phyloP scores from a whole-genome alignment of 2,329 filamentous ascomycete species.

The Aulographum hederae region DNA sequence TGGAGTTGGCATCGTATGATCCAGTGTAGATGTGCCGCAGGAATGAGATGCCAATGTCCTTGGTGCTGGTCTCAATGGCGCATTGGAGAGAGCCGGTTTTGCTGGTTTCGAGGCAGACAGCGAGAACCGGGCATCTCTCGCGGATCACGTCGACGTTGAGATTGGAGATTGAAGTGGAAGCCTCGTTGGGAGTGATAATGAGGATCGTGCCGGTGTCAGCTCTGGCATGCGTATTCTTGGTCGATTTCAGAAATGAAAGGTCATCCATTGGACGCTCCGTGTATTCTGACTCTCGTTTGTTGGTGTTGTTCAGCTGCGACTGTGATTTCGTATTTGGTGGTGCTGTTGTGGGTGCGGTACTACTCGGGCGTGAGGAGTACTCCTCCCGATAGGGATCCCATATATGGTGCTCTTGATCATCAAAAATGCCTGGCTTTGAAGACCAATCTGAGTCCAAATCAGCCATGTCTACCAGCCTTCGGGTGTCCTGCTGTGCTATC shows the following conservation, averaged over 20 bases:
- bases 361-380: neutral
- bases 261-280: neutral
- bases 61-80: constrained; percentile 19
- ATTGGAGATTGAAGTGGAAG: neutral
- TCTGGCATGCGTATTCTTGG: no score
- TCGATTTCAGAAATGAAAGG: no score
- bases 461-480: no score
- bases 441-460: neutral
- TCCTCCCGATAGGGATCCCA: neutral
- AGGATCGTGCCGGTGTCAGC: no score
- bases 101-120: constrained; percentile 16
- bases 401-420: neutral
- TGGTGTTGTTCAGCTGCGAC: neutral
- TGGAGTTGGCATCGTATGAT: constrained; percentile 13
- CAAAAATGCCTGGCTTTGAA: neutral
- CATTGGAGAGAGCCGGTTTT: constrained; percentile 13
- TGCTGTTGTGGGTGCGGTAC: neutral
- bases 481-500: neutral
- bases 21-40: constrained; percentile 23
- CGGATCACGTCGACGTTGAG: constrained; percentile 1
- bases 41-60: constrained; percentile 16
- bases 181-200: neutral
- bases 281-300: neutral
- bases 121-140: constrained; percentile 4
- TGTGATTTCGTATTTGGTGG: neutral